Evolutionary conservation across 2,329 filamentous ascomycete species (phyloP), one percentile per base, ranked within the genome.

Genomic region (Anisogramma anomala): DNA sequence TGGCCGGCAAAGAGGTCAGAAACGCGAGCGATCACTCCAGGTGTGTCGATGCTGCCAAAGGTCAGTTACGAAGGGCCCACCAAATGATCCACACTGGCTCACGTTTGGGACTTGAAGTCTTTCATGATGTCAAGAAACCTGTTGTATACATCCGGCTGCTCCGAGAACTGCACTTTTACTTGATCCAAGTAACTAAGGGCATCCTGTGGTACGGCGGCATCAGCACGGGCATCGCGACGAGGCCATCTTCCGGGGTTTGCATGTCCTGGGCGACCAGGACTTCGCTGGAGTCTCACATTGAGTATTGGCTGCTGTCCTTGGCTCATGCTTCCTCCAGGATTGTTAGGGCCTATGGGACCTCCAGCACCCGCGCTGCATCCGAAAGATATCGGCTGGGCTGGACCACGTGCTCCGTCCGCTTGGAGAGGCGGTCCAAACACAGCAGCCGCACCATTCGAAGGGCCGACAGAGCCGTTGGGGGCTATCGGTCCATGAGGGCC

Each of bases 121-220:
- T 98, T 98, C 91, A 98, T 98, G 36, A 98, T 98, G 53, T 98
- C 91, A 33, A 98, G 66, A 53, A 98, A 96, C 27, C 84, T 74
- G 55, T 96, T 96, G 56, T 98, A 98, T 0, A 98, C 91, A 60
- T 96, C 89, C 3, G 91, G 88, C 51, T 95, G 87, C 49, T 96
- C 89, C 46, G 87, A 84, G 53, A 98, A 98, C 56, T 94, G 88
- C 20, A 96, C 88, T 63, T 98, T 98, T 49, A 98, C 91, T 61
- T 96, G 91, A 57, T 98, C 91, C 18, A 98, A 75, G 57, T 98
- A 98, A 55, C 87, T 95, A 33, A 98, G 72, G 23, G 91, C 91
- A 56, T 77, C 68, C 69, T 76, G 52, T 22, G 49, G 34, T 43
- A 40, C 44, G 30, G 11, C 38, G 36, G 33, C 26, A 52, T 62